Evolutionary conservation across 768 basidiomycete genomes (phyloP), one percentile per base, ranked within the genome.

Genomic region (Suillus cothurnatus): DNA sequence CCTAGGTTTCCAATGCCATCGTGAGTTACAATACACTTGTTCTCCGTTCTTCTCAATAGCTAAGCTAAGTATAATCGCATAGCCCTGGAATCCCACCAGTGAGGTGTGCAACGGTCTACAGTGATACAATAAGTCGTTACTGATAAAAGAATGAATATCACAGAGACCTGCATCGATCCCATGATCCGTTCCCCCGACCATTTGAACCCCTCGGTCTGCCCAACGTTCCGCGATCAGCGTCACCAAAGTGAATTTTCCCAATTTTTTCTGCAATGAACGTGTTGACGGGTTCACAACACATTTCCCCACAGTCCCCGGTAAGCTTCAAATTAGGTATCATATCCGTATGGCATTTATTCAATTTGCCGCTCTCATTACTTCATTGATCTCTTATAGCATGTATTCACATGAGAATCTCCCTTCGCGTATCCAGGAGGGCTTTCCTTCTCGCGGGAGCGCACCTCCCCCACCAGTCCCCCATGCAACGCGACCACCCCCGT

Each of bases 361-460:
- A 53, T 5, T 53, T 61, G 69, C 62, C 57, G 57, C 64, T 65
- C 23, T 49, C 47, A 26, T 56, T 50, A 31, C 17, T 53, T 32
- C 26, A 9, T 28, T 31, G 38, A 4, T 53, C 50, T 58, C 38
- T 62, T 34, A 43, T 64, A 76, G 72, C 19, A 2, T 66, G 36
- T 62, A 26, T 14, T 28, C 76, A 49, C 70, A 74, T 64, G 63
- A 77, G 47, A 75, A 71, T 26, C 75, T 75, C 17, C 50, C 28
- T 28, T 52, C 50, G 28, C 50, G 19, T 52, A 19, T 11, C 19
- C 72, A 32, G 14, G 26, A 59, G 5, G 12, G 26, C 38, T 26
- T 28, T 14, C 26, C 38, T 39, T 28, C 57, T 58, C 39, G 39
- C 23, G 26, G 19, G 28, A 38, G 58, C 19, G 39, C 38, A 26